Evolutionary conservation across 2,329 filamentous ascomycete genomes (phyloP).

Genomic region (Septoria petroselini): DNA sequence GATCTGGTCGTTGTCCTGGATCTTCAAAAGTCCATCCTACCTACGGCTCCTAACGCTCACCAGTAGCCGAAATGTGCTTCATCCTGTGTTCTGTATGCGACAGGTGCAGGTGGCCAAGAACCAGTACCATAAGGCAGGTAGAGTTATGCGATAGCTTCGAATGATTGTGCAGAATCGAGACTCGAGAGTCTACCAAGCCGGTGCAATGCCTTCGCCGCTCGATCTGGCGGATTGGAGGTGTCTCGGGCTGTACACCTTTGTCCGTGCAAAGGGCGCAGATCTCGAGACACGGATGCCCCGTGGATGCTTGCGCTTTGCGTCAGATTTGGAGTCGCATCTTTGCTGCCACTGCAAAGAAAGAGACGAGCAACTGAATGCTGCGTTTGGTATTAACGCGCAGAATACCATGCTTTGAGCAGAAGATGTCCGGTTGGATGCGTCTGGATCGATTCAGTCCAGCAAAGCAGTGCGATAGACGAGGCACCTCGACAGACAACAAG

Average conservation of each 20-base stretch:
- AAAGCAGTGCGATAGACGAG: neutral
- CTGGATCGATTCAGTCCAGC: neutral
- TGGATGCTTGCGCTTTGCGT: constrained; percentile 10
- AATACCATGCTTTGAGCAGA: neutral
- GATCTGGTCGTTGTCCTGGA: too few relatives aligned
- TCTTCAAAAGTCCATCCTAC: neutral
- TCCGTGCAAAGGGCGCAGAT: constrained; percentile 2
- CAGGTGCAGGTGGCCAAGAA: constrained; percentile 18
- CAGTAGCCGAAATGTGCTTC: constrained; percentile 18
- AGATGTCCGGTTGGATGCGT: neutral
- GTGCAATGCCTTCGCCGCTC: neutral
- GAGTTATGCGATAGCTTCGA: constrained; percentile 17
- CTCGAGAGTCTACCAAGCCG: neutral
- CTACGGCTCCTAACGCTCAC: constrained; percentile 10
- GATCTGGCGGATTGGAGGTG: constrained; percentile 11
- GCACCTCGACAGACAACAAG: neutral
- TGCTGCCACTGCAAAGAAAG: constrained; percentile 14
- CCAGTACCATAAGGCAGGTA: constrained; percentile 5
- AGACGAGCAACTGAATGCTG: constrained; percentile 9
- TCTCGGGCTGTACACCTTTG: constrained; percentile 15
- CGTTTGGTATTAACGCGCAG: neutral
- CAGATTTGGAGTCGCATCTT: constrained; percentile 9
- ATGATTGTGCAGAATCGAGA: constrained; percentile 4
- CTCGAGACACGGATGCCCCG: constrained; percentile 12
- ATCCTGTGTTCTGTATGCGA: constrained; percentile 20